Evolutionary conservation across 495 filamentous ascomycete species (phyloP).

Genomic region (Daldinia bambusicola): DNA sequence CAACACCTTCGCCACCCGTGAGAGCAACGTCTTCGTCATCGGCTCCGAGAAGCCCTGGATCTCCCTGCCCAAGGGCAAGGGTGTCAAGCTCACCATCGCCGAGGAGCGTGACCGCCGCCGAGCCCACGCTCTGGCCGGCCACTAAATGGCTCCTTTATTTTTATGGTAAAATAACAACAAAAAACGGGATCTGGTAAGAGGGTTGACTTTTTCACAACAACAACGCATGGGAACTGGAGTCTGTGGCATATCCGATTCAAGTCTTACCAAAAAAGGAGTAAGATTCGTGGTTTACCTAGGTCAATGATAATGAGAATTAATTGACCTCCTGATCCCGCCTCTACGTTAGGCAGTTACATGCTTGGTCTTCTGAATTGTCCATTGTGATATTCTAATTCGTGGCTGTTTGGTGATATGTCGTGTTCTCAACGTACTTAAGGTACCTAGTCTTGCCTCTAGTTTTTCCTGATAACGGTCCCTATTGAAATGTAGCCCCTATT

Average conservation of each 20-base stretch:
- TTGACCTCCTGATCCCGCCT: slow-evolving; percentile 45
- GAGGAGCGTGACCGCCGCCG: slow-evolving; percentile 98
- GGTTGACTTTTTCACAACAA: slow-evolving; percentile 41
- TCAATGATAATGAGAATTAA: slow-evolving; percentile 53
- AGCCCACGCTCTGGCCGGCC: slow-evolving; percentile 75
- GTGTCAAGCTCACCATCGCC: slow-evolving; percentile 98
- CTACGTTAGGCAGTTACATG: slow-evolving; percentile 2
- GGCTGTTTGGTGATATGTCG: background rate
- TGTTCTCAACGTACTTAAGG: background rate
- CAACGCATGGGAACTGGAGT: slow-evolving; percentile 51
- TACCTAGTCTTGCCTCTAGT: background rate
- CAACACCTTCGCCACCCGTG: slow-evolving; percentile 98
- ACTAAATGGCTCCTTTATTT: slow-evolving; percentile 52
- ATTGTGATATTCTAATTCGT: background rate
- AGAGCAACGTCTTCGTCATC: slow-evolving; percentile 98
- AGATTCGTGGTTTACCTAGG: slow-evolving; percentile 44
- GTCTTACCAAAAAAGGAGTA: slow-evolving; percentile 43
- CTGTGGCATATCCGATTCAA: slow-evolving; percentile 50
- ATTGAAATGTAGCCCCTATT: background rate
- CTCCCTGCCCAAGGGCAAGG: slow-evolving; percentile 98
- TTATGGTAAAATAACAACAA: slow-evolving; percentile 35
- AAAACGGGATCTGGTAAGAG: slow-evolving; percentile 46
- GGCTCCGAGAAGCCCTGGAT: slow-evolving; percentile 98
- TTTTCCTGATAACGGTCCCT: background rate
- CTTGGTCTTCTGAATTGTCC: background rate